Base-by-base conservation (phyloP, 2,329 filamentous ascomycete species). In the Stromatinia cepivora region DNA sequence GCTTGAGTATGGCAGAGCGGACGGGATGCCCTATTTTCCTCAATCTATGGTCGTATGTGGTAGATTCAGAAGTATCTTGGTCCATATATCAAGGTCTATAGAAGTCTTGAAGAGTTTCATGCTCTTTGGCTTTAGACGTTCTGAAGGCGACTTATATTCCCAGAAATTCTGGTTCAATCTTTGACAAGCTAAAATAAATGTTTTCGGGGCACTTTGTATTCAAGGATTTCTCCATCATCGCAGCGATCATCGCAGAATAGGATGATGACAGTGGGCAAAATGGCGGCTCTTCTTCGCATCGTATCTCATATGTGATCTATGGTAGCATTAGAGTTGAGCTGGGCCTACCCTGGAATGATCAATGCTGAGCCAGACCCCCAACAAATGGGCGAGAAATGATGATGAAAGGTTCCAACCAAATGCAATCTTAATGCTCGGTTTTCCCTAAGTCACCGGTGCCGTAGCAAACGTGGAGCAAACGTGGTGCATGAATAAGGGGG, bases 1-100 rank as follows among this genome's bases (percentile, higher is more conserved):
- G 36, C 63, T 66, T 66, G 53, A 56, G 63, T 45, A 66, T 66
- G 63, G 63, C 63, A 66, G 63, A 66, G 63, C 63, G 63, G 63
- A 66, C 63, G 63, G 63, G 63, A 66, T 66, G 63, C 63, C 63
- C 63, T 56, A 63, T 7, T 52, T 39, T 52, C 46, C 61, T 63
- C 61, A 63, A 52, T 63, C 61, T 63, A 52, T 63, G 61, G 61
- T 52, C 46, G 61, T 63, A 52, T 52, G 61, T 63, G 34, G 3
- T 3, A 42, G 46, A 2, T 1, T 1, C 4, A 1, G 22, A 36
- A 25, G 46, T 17, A 52, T 28, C 25, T 52, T 63, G 22, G n/a
- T 22, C 20, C 0, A 52, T 63, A 52, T 22, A 52, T 22, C 31
- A 63, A 20, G 9, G 9, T 11, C 42, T 52, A 15, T 52, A 15